These are phyloP conservation scores for Mucor sp. DNA, from an alignment of 371 early-diverging fungal species.

Conservation along the genomic window DNA sequence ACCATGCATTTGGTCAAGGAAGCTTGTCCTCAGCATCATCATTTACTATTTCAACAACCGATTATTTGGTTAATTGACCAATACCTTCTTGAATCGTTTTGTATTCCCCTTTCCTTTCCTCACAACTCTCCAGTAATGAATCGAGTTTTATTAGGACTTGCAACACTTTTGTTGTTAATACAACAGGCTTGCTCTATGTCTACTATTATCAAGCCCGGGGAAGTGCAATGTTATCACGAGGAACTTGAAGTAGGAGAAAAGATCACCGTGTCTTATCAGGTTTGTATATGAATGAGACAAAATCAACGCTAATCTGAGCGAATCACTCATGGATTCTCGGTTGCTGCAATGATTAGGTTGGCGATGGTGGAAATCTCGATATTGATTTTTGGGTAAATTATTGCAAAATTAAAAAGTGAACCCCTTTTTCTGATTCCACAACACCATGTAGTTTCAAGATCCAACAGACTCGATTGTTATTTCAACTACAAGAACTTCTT, in stretches of 20 bases:
- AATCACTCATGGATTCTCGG: neutral
- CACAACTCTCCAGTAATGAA: constrained; percentile 6
- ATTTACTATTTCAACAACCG: constrained; percentile 1
- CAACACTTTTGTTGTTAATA: constrained; percentile 10
- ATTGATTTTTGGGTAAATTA: constrained; percentile 76
- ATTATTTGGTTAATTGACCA: constrained; percentile 7
- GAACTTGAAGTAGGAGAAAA: constrained; percentile 61
- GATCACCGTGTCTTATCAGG: constrained; percentile 69
- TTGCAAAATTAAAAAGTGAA: neutral
- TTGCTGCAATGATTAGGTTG: constrained; percentile 43
- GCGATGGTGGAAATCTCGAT: constrained; percentile 70
- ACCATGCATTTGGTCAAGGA: neutral
- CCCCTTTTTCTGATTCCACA: neutral
- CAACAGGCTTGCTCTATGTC: constrained; percentile 11
- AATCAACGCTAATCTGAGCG: neutral
- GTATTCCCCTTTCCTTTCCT: neutral
- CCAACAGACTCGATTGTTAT: constrained; percentile 54
- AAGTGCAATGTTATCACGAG: constrained; percentile 64
- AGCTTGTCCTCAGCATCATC: neutral
- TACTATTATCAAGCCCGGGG: constrained; percentile 7
- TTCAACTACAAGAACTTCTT: constrained; percentile 46
- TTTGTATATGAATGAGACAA: neutral
- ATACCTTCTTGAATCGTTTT: constrained; percentile 14
- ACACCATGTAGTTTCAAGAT: constrained; percentile 25
- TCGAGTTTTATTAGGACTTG: constrained; percentile 12